Base-by-base conservation (phyloP, 2,329 filamentous ascomycete genomes). In the Aspergillus udagawae region DNA sequence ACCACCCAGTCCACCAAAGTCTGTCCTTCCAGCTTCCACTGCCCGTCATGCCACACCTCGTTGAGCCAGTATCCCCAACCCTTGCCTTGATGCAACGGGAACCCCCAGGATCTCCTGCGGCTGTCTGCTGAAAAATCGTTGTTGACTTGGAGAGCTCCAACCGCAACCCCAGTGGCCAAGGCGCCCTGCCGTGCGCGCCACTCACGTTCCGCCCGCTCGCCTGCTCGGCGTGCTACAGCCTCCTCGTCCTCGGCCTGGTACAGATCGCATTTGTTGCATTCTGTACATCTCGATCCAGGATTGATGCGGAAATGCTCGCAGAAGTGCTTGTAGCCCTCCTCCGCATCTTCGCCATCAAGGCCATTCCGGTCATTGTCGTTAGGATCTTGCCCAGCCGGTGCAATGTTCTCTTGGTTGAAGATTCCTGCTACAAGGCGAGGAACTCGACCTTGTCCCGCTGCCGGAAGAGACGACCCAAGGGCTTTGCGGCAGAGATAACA, bases 401-500 rank as follows among this genome's bases (percentile, higher is more conserved):
- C 56, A 44, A 63, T 48, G 21, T 71, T 67, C 54, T 67, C 66
- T 20, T 60, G 56, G 17, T 62, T 57, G 29, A 29, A 14, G 21
- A 44, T 56, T 8, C 52, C 53, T 12, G 52, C 58, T 5, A 38
- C 53, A 35, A 35, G 32, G 4, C 57, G 63, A 5, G 51, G 60
- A 6, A 51, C 51, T 25, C 60, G 35, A 32, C 53, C 49, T 25
- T 56, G 54, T 51, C 55, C 41, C 6, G 56, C 38, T n/a, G 42
- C 27, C 45, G 60, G 64, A 8, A 67, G 28, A 1, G 65, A 68
- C 45, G 71, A 62, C 1, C 70, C 71, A 1, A 79, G 67, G 21
- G 91, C 87, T 64, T 88, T 88, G 44, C 94, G 90, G 74, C 94
- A 99, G 49, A 97, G 86, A 70, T 99, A 99, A 73, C 94, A 99